Percentiles rank a stretch among this genome's conserved stretches.
These are phyloP conservation scores for Hirsutella thompsonii DNA, from an alignment of 2,329 filamentous ascomycete species.

Conservation along the genomic window DNA sequence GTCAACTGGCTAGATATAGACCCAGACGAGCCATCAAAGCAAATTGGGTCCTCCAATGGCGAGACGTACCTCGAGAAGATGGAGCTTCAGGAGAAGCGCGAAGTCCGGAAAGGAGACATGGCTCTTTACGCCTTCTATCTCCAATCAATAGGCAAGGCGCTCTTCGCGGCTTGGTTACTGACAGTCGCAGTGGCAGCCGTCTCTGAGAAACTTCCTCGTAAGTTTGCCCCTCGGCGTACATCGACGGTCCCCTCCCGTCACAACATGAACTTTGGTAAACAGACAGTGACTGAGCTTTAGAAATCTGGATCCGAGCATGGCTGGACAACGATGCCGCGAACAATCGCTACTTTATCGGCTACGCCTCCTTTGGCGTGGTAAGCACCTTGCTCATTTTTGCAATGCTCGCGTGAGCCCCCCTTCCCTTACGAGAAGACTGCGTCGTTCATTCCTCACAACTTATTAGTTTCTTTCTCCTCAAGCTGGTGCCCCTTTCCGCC, in stretches of 20 bases:
- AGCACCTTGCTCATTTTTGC: background rate
- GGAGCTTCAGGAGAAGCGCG: background rate
- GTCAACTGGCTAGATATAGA: too few species aligned
- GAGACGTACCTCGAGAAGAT: background rate
- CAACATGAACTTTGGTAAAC: too few species aligned
- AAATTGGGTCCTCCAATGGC: background rate
- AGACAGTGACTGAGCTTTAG: background rate
- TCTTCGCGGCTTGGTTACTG: conserved; percentile 1
- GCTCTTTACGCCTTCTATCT: conserved; percentile 4
- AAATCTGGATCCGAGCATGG: conserved; percentile 4
- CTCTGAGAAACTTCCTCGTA: conserved; percentile 1
- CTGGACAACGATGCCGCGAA: background rate
- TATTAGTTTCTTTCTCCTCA: conserved; percentile 1
- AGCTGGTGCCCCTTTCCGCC: conserved; percentile 1
- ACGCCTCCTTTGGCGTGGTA: background rate
- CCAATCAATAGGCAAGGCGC: background rate
- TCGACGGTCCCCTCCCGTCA: too few species aligned
- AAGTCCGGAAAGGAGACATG: conserved; percentile 2
- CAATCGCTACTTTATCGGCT: conserved; percentile 3
- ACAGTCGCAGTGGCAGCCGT: conserved; percentile 1
- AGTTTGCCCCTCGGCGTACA: too few species aligned
- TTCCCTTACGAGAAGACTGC: background rate
- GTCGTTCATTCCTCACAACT: background rate
- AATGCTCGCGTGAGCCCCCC: background rate
- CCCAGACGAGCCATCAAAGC: background rate